Conservation (phyloP, 257 asterid genomes). For the Nemophila menziesii region DNA sequence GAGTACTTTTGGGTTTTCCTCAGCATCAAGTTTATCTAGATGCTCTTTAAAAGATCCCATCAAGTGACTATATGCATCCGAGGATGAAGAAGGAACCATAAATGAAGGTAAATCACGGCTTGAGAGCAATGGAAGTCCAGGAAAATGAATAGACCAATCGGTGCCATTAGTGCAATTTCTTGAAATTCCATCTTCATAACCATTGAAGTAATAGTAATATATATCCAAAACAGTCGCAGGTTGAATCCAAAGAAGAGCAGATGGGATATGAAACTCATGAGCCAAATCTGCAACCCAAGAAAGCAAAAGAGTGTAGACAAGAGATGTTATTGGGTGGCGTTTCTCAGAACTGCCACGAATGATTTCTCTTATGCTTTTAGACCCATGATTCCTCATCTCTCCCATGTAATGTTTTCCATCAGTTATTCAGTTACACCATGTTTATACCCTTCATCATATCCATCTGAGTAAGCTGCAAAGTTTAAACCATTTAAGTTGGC, state of each 20-base stretch:
- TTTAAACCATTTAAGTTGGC: slow-evolving; percentile 18
- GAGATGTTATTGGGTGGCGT: slow-evolving; percentile 33
- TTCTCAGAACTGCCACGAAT: slow-evolving; percentile 9
- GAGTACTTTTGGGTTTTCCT: slow-evolving; percentile 21
- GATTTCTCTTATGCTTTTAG: slow-evolving; percentile 15
- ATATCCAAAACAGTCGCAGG: slow-evolving; percentile 38
- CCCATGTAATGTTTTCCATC: slow-evolving; percentile 14
- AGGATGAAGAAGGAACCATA: slow-evolving; percentile 9
- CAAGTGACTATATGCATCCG: slow-evolving; percentile 2
- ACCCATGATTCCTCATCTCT: slow-evolving; percentile 22
- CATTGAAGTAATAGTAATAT: slow-evolving; percentile 24
- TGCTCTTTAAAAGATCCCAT: slow-evolving; percentile 25
- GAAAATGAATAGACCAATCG: no score
- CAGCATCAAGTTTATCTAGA: slow-evolving; percentile 23
- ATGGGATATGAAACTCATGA: slow-evolving; percentile 25
- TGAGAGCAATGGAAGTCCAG: slow-evolving; percentile 26
- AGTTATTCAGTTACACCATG: slow-evolving; percentile 3
- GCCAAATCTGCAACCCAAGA: slow-evolving; percentile 47
- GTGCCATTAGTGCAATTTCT: slow-evolving; percentile 4
- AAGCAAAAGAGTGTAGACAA: slow-evolving; percentile 38
- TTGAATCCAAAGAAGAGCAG: slow-evolving; percentile 40
- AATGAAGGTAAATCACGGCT: background rate
- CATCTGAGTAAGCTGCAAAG: slow-evolving; percentile 40
- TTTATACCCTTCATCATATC: slow-evolving; percentile 34
- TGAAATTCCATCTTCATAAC: slow-evolving; percentile 8